Evolutionary conservation across 495 filamentous ascomycete species (phyloP).

Genomic region (Clohesyomyces aquaticus): DNA sequence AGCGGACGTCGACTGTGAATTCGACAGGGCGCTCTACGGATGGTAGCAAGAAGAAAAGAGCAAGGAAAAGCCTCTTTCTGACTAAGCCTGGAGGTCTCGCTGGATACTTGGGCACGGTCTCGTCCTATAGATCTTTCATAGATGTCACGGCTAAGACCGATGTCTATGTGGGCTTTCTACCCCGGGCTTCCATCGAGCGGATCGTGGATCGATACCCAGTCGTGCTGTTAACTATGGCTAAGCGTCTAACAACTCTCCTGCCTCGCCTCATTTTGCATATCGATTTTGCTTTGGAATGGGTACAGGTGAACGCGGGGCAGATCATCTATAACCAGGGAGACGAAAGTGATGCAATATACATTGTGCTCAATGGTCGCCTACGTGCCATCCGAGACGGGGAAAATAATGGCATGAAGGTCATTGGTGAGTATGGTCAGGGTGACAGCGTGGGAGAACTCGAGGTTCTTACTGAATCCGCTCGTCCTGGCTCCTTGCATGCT

Average conservation of each 20-base stretch:
- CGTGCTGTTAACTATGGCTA: slow-evolving; percentile 91
- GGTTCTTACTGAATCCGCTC: slow-evolving; percentile 89
- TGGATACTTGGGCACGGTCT: slow-evolving; percentile 90
- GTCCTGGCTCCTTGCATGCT: slow-evolving; percentile 88
- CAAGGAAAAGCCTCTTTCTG: slow-evolving; percentile 77
- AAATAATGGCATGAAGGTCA: slow-evolving; percentile 81
- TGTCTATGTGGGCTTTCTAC: slow-evolving; percentile 96
- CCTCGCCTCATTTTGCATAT: slow-evolving; percentile 94
- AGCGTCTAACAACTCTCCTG: slow-evolving; percentile 83
- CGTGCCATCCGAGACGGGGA: slow-evolving; percentile 76
- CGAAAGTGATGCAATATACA: slow-evolving; percentile 97
- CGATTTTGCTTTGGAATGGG: slow-evolving; percentile 97
- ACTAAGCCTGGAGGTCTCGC: slow-evolving; percentile 95
- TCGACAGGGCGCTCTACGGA: slow-evolving; percentile 44
- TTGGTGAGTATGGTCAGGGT: slow-evolving; percentile 93
- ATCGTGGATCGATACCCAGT: slow-evolving; percentile 92
- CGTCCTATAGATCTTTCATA: slow-evolving; percentile 92
- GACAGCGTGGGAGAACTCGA: slow-evolving; percentile 97
- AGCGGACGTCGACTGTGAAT: slow-evolving; percentile 54
- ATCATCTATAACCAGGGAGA: slow-evolving; percentile 92
- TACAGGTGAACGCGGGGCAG: slow-evolving; percentile 92
- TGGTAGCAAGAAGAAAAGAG: slow-evolving; percentile 51
- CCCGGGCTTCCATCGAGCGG: slow-evolving; percentile 80
- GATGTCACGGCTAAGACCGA: slow-evolving; percentile 97
- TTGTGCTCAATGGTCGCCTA: slow-evolving; percentile 91